Evolutionary conservation across 495 filamentous ascomycete genomes (phyloP), one percentile per base, ranked within the genome.

Genomic region (Aspergillus conjunctus): DNA sequence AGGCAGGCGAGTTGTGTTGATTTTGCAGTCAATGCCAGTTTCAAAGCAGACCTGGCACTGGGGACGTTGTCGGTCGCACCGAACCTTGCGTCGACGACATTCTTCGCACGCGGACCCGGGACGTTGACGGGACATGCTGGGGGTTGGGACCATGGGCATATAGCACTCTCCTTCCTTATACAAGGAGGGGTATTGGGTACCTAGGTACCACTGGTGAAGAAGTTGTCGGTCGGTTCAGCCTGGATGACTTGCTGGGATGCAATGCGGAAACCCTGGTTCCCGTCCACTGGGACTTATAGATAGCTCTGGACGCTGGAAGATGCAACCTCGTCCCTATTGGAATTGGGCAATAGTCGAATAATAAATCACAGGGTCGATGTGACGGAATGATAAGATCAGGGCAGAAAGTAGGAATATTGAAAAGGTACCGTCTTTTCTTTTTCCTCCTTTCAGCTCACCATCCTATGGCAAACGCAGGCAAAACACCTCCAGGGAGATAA

Each of bases 31-130:
- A 33, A 80, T 69, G 9, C 77, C 79, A n/a, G 74, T 71, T 22
- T 82, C 78, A 18, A 68, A 73, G 59, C 81, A 86, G 1, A 78
- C 77, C 32, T 78, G 71, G 65, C 83, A 85, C 59, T 69, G 66
- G 3, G 82, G 81, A 10, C 76, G 76, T 31, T 80, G 73, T 32
- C 82, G 73, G 63, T 86, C 82, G 66, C 80, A 85, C 7, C 74
- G 73, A 8, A 75, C 67, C 56, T 81, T 81, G 1, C 74, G 70
- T 10, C 74, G 68, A 26, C 75, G 72, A 53, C 78, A 79, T 45
- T 79, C 75, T 39, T 80, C 76, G 58, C 77, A 81, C 2, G 62
- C 72, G 22, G 56, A 56, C 11, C 69, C 66, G 0, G 67, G 60
- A 7, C 69, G 65, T 43, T 70, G 56, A 33, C 66, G 57, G 12